A percentile compares a stretch with the other conserved stretches of the same genome.
phyloP scores from a whole-genome alignment of 2,329 filamentous ascomycete genomes.

The Teratosphaeriaceae sp. region DNA sequence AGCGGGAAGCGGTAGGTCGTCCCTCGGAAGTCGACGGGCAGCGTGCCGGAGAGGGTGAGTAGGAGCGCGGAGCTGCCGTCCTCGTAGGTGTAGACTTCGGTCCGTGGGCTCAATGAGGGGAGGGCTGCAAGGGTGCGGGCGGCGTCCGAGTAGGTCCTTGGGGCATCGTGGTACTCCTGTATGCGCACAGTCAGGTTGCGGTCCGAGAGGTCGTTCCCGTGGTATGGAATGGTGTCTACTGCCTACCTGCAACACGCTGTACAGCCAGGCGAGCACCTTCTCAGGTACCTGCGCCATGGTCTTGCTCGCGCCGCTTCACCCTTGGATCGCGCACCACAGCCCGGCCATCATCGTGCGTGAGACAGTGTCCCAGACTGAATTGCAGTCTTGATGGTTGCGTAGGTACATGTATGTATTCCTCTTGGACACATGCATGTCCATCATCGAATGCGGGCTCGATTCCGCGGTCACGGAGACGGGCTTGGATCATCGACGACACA shows the following conservation, averaged over 20 bases:
- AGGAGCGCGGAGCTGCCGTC: conserved; percentile 82
- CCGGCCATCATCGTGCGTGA: no score
- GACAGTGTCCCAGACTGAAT: no score
- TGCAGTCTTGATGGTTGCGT: no score
- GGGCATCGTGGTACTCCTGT: conserved; percentile 90
- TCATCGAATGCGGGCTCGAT: no score
- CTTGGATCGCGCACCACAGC: no score
- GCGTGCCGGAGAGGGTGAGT: conserved; percentile 75
- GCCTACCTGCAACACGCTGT: conserved; percentile 61
- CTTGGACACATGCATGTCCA: no score
- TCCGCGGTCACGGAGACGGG: no score
- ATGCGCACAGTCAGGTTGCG: no score
- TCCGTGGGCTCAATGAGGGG: conserved; percentile 73
- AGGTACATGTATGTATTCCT: no score
- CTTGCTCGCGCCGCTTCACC: neutral
- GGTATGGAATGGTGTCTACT: neutral
- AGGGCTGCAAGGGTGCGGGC: conserved; percentile 74
- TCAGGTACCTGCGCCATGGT: conserved; percentile 60
- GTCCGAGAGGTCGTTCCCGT: neutral
- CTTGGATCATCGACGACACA: no score
- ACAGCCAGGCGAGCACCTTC: conserved; percentile 90
- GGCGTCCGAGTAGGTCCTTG: conserved; percentile 86
- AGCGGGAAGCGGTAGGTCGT: conserved; percentile 86
- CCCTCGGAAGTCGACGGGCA: conserved; percentile 88
- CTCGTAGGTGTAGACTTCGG: conserved; percentile 93